Percentiles rank a stretch among this genome's conserved stretches.
Conservation (phyloP, 305 asterid genomes). For the Monarda citriodora region DNA sequence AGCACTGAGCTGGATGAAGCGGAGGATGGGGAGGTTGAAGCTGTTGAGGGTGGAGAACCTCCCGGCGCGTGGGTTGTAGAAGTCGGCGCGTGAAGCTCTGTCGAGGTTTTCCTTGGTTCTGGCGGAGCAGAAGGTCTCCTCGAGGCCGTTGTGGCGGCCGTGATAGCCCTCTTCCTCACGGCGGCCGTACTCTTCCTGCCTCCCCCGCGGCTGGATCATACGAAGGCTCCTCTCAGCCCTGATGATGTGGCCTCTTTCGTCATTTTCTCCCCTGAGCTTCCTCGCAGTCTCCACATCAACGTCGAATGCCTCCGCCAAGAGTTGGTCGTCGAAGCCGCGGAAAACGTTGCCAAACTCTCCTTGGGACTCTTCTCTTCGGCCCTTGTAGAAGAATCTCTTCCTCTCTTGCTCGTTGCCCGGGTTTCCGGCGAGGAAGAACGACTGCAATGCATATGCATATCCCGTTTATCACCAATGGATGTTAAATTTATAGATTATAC, state of each 20-base stretch:
- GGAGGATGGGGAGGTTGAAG: slow-evolving; percentile 63
- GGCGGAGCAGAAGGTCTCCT: slow-evolving; percentile 59
- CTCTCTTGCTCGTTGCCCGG: slow-evolving; percentile 18
- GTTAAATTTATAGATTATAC: slow-evolving; percentile 1
- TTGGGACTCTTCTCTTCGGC: not conserved
- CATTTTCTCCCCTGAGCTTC: slow-evolving; percentile 39
- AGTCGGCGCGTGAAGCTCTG: slow-evolving; percentile 55
- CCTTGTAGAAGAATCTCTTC: not conserved
- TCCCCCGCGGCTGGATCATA: slow-evolving; percentile 33
- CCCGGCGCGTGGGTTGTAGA: slow-evolving; percentile 74
- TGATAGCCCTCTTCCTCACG: slow-evolving; percentile 11
- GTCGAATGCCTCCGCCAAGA: slow-evolving; percentile 39
- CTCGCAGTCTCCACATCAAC: slow-evolving; percentile 57
- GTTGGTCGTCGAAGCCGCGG: slow-evolving; percentile 35
- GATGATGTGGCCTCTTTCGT: slow-evolving; percentile 60
- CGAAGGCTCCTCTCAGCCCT: slow-evolving; percentile 32
- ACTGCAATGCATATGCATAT: not conserved
- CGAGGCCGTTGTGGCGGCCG: slow-evolving; percentile 30
- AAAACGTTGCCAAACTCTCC: slow-evolving; percentile 43
- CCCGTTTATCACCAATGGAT: too few relatives aligned
- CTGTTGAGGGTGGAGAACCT: slow-evolving; percentile 60
- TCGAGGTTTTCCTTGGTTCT: slow-evolving; percentile 51
- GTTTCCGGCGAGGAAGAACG: slow-evolving; percentile 66
- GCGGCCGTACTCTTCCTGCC: slow-evolving; percentile 25
- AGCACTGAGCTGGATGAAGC: slow-evolving; percentile 59